Evolutionary conservation across 208 protist species (phyloP), one percentile per base, ranked within the genome.

Genomic region (Angomonas ambiguus): DNA sequence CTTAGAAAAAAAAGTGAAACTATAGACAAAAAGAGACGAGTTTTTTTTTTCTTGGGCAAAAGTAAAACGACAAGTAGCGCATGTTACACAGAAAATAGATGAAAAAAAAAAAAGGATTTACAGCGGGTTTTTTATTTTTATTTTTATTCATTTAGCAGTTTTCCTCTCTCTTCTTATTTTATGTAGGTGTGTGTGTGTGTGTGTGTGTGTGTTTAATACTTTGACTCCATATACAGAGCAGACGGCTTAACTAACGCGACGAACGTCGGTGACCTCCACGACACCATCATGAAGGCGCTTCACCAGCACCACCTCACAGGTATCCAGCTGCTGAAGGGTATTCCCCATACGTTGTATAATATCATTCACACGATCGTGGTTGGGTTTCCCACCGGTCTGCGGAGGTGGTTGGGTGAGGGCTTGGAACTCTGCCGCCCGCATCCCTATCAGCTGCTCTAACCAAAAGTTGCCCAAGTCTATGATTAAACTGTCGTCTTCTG

Each of bases 171-270:
- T 34, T 45, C 38, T 18, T 24, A 55, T n/a, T 48, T 48, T 48
- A 48, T 48, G 41, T 48, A 25, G 49, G 34, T 65, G 53, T 63
- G 57, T 66, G 32, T 59, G 55, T 72, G 2, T 20, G 24, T 71
- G 2, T 11, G 22, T 56, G 30, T 51, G 33, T 69, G 59, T 66
- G 27, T 56, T 30, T 30, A 56, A 16, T 30, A 56, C 6, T 30
- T 30, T 56, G 27, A 24, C 27, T 11, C n/a, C 22, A 71, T 32
- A 38, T 64, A 24, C 8, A 57, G 27, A 65, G 28, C 6, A 62
- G 57, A 38, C 25, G 22, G 30, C 13, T 27, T 18, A 28, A 10
- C 24, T 20, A 8, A 61, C 56, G 5, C 56, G 20, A 8, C 6
- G 3, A 20, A 27, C 38, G 16, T 45, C 38, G 11, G 38, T 45